Base-by-base conservation (phyloP, 108 stramenopile genomes). In the Cafeteria roenbergensis region DNA sequence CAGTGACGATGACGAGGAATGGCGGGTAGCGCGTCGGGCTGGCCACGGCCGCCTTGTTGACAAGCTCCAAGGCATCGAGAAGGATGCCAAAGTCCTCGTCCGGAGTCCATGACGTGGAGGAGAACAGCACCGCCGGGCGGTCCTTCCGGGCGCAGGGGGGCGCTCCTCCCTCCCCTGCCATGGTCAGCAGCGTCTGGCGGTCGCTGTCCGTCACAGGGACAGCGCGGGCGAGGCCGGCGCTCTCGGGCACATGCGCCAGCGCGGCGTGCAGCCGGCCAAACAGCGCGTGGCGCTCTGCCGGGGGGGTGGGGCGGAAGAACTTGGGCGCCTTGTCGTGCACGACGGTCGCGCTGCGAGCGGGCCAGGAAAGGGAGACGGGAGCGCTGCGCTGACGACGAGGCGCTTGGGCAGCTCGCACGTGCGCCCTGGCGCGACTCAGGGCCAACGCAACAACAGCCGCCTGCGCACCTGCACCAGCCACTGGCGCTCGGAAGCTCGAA, bases 31-130 rank as follows among this genome's bases (percentile, higher is more conserved):
- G 53, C 2, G 12, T n/a, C n/a, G 12, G n/a, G n/a, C 12, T 24
- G 28, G 26, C 68, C 32, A 51, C 64, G 22, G 64, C 64, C 27
- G 67, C 36, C 30, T 32, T 37, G 62, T 96, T 89, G n/a, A 92
- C 57, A 8, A 63, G 57, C 9, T 72, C 65, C 35, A 94, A 66
- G 20, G 97, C 95, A 28, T 88, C 73, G 33, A 97, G 69, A 29
- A 99, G 75, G 28, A 95, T 78, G 22, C 79, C 78, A 79, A 99
- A 97, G 71, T 99, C 97, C 74, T 99, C 97, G 64, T 99, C 97
- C 0, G 91, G 82, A 26, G 97, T 94, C 97, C 97, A 99, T 42
- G 85, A 86, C 8, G 97, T 99, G 2, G 89, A 87, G 55, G 85
- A 87, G 17, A 92, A 83, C 14, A 99, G 64, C 28, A 99, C 63